Evolutionary conservation across 1,284 basidiomycete species (phyloP).

Genomic region (Puccinia hordei): DNA sequence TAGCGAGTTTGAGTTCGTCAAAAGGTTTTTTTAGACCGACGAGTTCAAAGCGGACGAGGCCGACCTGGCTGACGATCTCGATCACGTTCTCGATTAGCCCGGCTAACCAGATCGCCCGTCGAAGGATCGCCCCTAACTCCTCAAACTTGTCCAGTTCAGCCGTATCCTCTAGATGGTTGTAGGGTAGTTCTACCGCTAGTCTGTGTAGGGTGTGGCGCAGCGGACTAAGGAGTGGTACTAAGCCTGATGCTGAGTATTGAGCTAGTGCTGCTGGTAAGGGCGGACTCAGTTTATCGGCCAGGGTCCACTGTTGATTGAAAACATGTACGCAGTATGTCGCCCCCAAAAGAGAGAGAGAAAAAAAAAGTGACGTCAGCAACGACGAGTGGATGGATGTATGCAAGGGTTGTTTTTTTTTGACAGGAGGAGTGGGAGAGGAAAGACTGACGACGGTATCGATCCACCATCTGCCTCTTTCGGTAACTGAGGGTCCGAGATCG

Average conservation of each 20-base stretch:
- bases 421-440: neutral
- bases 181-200: neutral
- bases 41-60: slow-evolving; percentile 40
- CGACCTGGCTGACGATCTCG: slow-evolving; percentile 34
- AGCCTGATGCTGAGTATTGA: slow-evolving; percentile 33
- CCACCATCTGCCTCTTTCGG: slow-evolving; percentile 24
- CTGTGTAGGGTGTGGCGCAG: slow-evolving; percentile 15
- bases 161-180: neutral
- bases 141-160: neutral
- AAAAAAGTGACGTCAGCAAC: neutral
- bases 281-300: slow-evolving; percentile 45
- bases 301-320: slow-evolving; percentile 20
- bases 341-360: neutral
- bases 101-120: slow-evolving; percentile 24
- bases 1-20: neutral
- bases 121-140: neutral
- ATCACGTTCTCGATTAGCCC: slow-evolving; percentile 42
- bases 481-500: slow-evolving; percentile 22
- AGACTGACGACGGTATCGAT: slow-evolving; percentile 39
- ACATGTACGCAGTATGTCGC: neutral
- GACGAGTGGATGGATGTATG: neutral
- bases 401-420: neutral
- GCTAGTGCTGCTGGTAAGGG: slow-evolving; percentile 38
- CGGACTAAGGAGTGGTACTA: slow-evolving; percentile 34
- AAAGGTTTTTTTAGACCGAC: neutral